Evolutionary conservation across 176 grass and related monocot species (phyloP).

Genomic region (Lolium multiflorum): DNA sequence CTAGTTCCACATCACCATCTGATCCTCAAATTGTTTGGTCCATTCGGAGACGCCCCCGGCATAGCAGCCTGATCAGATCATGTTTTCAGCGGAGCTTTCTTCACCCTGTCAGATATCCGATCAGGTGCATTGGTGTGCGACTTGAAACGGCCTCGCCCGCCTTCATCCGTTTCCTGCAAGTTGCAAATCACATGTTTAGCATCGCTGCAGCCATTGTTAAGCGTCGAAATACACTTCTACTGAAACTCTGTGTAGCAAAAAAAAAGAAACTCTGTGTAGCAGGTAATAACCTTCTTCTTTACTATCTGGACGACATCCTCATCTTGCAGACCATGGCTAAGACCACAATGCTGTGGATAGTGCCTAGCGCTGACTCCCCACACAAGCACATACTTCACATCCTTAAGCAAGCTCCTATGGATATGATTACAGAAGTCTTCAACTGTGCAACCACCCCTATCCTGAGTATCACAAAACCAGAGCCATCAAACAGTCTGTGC

Average conservation of each 20-base stretch:
- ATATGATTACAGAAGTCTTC: slow-evolving; percentile 99
- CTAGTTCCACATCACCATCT: not conserved
- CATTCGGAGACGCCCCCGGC: not conserved
- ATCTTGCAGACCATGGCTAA: slow-evolving; percentile 73
- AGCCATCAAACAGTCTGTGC: not conserved
- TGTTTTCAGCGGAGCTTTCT: slow-evolving; percentile 93
- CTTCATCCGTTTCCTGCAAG: slow-evolving; percentile 82
- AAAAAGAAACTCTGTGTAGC: not conserved
- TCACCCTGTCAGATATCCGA: slow-evolving; percentile 87
- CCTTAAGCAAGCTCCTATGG: slow-evolving; percentile 90
- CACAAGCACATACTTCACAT: slow-evolving; percentile 95
- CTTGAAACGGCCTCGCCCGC: slow-evolving; percentile 87
- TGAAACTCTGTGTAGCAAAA: not conserved
- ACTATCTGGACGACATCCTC: slow-evolving; percentile 99
- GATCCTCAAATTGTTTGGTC: not conserved
- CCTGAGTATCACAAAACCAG: slow-evolving; percentile 57
- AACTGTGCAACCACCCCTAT: slow-evolving; percentile 92
- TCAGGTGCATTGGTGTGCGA: slow-evolving; percentile 78
- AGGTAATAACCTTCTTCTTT: slow-evolving; percentile 88
- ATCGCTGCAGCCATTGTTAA: slow-evolving; percentile 17
- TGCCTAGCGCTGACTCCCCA: slow-evolving; percentile 90
- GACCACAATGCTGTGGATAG: slow-evolving; percentile 90
- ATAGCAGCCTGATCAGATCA: slow-evolving; percentile 7
- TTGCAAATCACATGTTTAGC: slow-evolving; percentile 37
- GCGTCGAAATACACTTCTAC: not conserved